Evolutionary conservation across 2,329 filamentous ascomycete genomes (phyloP).

Genomic region (Aureobasidium sp.): DNA sequence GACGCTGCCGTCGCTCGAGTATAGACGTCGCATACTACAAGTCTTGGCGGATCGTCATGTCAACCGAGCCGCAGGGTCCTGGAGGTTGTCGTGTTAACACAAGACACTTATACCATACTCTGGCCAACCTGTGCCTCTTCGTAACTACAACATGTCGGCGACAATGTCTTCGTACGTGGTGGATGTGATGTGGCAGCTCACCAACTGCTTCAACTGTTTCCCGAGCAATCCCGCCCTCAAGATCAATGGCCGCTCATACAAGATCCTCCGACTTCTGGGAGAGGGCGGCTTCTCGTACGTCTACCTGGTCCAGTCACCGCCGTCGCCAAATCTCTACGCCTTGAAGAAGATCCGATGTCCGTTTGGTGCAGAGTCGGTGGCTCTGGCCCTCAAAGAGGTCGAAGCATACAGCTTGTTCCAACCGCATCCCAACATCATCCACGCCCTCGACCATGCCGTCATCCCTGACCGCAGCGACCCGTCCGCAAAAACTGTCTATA

Average conservation of each 20-base stretch:
- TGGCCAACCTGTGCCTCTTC: background rate
- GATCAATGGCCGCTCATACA: constrained; percentile 91
- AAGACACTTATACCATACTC: background rate
- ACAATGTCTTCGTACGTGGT: constrained; percentile 54
- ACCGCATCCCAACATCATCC: constrained; percentile 77
- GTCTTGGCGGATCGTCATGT: constrained; percentile 1
- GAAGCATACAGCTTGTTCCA: constrained; percentile 91
- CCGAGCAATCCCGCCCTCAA: constrained; percentile 88
- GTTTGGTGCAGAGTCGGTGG: constrained; percentile 92
- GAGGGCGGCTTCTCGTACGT: constrained; percentile 99
- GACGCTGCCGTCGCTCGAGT: background rate
- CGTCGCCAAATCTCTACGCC: constrained; percentile 75
- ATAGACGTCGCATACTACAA: background rate
- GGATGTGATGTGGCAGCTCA: constrained; percentile 83
- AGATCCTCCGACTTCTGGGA: constrained; percentile 85
- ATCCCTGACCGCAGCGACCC: constrained; percentile 59
- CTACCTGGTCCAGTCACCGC: constrained; percentile 91
- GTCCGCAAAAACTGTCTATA: constrained; percentile 87
- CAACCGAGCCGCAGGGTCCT: background rate
- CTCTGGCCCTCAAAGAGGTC: constrained; percentile 91
- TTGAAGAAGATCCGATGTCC: constrained; percentile 99
- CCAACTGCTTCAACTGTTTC: constrained; percentile 94
- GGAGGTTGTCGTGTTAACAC: background rate
- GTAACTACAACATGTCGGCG: constrained; percentile 11
- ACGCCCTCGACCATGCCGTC: constrained; percentile 73